Percentiles rank a stretch among this genome's conserved stretches.
These are phyloP conservation scores for Neopestalotiopsis rosae DNA, from an alignment of 2,329 filamentous ascomycete genomes.

Conservation along the genomic window DNA sequence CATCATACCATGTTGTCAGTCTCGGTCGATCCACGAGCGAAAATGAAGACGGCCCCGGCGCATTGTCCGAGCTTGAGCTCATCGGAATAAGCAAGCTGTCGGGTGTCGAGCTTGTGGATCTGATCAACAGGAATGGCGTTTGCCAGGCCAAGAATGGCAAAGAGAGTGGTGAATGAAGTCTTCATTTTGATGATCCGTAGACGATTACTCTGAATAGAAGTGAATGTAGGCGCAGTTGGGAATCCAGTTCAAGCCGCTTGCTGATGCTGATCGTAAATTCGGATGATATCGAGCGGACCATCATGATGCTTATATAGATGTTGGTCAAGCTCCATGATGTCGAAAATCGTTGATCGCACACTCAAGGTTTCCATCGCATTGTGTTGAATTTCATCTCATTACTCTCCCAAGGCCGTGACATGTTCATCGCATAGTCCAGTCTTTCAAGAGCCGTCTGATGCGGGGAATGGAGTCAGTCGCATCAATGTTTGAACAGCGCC, in stretches of 20 bases:
- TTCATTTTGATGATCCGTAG: slow-evolving; percentile 19
- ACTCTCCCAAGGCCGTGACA: neutral
- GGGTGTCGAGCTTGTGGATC: slow-evolving; percentile 15
- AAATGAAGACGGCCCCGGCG: slow-evolving; percentile 35
- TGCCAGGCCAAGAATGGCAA: slow-evolving; percentile 19
- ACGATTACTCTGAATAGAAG: neutral
- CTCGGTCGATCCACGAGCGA: slow-evolving; percentile 12
- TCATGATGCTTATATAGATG: neutral
- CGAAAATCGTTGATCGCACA: neutral
- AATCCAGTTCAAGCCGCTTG: slow-evolving; percentile 1
- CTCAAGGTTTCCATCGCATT: neutral
- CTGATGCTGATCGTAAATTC: neutral
- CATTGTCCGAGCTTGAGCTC: slow-evolving; percentile 29
- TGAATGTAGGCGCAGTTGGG: neutral
- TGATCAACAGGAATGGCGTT: slow-evolving; percentile 21
- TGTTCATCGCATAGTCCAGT: neutral
- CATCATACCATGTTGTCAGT: slow-evolving; percentile 10
- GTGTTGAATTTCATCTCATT: neutral
- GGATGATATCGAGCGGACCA: neutral
- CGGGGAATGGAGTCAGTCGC: neutral
- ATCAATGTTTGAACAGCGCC: neutral
- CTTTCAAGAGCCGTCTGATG: neutral
- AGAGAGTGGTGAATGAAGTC: slow-evolving; percentile 14
- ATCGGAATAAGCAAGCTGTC: slow-evolving; percentile 17
- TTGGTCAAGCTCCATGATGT: neutral